phyloP scores from a whole-genome alignment of 1,139 yeast genomes.

The Taphrina sp. region DNA sequence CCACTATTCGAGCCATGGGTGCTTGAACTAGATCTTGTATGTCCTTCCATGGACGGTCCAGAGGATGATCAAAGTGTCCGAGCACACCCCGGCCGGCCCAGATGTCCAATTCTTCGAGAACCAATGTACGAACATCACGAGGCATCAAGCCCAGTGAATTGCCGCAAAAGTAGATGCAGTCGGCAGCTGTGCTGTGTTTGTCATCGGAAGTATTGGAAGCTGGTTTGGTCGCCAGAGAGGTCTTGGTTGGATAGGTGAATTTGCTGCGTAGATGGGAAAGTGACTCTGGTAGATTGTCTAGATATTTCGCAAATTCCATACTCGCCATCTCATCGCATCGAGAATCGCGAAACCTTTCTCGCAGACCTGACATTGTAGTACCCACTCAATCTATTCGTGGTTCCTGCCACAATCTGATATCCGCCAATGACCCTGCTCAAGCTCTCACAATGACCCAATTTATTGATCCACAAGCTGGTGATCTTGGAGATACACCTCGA shows the following conservation, averaged over 20 bases:
- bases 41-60: slow-evolving; percentile 70
- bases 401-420: no score
- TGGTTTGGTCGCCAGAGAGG: not conserved
- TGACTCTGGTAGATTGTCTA: slow-evolving; percentile 10
- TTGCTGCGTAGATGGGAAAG: slow-evolving; percentile 4
- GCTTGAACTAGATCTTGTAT: slow-evolving; percentile 75
- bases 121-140: slow-evolving; percentile 54
- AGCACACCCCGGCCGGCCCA: slow-evolving; percentile 82
- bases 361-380: no score
- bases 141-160: slow-evolving; percentile 94
- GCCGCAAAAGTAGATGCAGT: slow-evolving; percentile 68
- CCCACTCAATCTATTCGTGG: no score
- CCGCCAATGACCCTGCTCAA: no score
- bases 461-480: no score
- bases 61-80: slow-evolving; percentile 61
- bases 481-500: no score
- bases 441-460: no score
- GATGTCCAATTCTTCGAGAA: slow-evolving; percentile 67
- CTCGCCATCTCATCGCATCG: not conserved
- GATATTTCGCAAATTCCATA: slow-evolving; percentile 14
- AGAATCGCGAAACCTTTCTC: no score
- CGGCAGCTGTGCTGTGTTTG: not conserved
- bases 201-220: not conserved
- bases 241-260: slow-evolving; percentile 7
- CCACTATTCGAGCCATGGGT: slow-evolving; percentile 68